Evolutionary conservation across 495 filamentous ascomycete species (phyloP), one percentile per base, ranked within the genome.

Genomic region (Penicillium atrosanguineum): DNA sequence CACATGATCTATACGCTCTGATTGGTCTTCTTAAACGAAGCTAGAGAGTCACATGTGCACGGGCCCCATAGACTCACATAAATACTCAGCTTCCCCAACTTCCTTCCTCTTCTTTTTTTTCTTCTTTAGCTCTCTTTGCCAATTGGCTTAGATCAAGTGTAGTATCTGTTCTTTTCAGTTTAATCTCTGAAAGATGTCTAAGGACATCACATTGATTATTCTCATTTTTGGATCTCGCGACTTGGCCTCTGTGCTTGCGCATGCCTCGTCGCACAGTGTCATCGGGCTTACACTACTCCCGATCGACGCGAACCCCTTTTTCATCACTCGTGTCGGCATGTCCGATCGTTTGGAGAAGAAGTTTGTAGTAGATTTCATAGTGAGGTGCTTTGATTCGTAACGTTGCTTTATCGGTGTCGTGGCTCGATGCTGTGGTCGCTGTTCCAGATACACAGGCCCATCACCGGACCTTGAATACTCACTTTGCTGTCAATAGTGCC

Each of bases 101-200:
- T 36, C n/a, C 55, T 70, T 71, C 65, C 53, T 59, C 69, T 72
- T 71, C 67, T 70, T 75, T 68, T 69, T 71, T 77, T 73, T 72
- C 67, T 77, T 76, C 59, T 75, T 69, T 68, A 80, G 75, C 74
- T 81, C 75, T 81, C 78, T 76, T 80, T 80, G 74, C 72, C 77
- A 71, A 71, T 75, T 78, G 72, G 77, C 79, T 78, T 74, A 94
- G 89, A 93, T 94, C 90, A 93, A 92, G 90, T 94, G 89, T 94
- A 93, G 89, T 94, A 95, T 94, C 90, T 95, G 90, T 95, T 95
- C 90, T 95, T 92, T 91, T 91, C 87, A 93, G 88, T 92, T 90
- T 92, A 91, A 92, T 82, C 78, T 81, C 79, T 83, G 79, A 82
- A 83, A 82, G 77, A 76, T 69, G 74, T 71, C 84, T 83, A 87